phyloP scores from a whole-genome alignment of 768 basidiomycete species.

The Kwoniella europaea region DNA sequence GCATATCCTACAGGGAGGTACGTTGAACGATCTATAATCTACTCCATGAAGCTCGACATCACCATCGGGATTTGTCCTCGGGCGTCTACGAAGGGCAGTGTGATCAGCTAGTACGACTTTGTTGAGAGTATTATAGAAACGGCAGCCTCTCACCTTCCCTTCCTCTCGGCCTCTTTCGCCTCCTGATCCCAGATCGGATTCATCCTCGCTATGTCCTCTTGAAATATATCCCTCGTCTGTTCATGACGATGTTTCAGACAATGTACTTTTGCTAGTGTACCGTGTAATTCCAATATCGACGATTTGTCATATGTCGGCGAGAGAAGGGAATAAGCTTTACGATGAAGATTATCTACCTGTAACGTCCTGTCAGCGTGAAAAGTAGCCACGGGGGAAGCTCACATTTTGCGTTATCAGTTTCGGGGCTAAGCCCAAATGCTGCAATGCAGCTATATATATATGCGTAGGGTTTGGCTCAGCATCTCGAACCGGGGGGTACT shows the following conservation, averaged over 20 bases:
- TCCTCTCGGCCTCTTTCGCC: constrained; percentile 66
- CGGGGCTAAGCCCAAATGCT: constrained; percentile 68
- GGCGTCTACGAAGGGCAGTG: constrained; percentile 55
- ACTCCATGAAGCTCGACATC: constrained; percentile 85
- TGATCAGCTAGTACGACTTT: no score
- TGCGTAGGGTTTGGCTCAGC: constrained; percentile 87
- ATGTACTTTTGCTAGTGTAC: constrained; percentile 81
- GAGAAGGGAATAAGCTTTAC: constrained; percentile 65
- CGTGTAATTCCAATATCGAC: constrained; percentile 81
- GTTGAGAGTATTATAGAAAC: not conserved
- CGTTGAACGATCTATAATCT: constrained; percentile 74
- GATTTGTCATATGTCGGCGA: constrained; percentile 55
- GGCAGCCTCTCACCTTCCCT: constrained; percentile 34
- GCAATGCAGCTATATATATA: constrained; percentile 80
- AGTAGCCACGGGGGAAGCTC: not conserved
- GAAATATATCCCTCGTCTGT: constrained; percentile 72
- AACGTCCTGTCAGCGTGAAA: not conserved
- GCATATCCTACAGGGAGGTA: constrained; percentile 79
- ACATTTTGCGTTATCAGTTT: constrained; percentile 69
- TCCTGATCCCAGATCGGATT: constrained; percentile 77
- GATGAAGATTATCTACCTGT: constrained; percentile 90
- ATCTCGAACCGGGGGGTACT: constrained; percentile 85
- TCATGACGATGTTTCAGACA: constrained; percentile 72
- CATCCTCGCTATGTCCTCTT: constrained; percentile 69
- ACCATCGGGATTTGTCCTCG: constrained; percentile 88